Evolutionary conservation across 2,329 filamentous ascomycete species (phyloP).

Genomic region (Teratosphaeria zuluensis): DNA sequence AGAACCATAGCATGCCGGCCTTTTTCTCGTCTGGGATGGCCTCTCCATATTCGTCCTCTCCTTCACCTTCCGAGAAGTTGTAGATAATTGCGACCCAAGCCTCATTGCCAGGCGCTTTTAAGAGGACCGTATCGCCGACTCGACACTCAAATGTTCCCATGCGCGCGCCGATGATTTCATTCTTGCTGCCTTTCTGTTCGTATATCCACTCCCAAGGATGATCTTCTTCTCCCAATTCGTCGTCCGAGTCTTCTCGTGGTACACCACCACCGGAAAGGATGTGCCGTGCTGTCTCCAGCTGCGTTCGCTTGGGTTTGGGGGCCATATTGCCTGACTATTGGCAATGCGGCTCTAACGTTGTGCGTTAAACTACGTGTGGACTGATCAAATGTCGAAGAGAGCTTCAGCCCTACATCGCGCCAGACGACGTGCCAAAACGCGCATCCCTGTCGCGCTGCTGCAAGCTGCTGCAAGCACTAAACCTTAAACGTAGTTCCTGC

Average conservation of each 20-base stretch:
- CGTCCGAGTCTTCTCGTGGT: slow-evolving; percentile 71
- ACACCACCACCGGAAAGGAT: slow-evolving; percentile 53
- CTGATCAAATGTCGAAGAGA: neutral
- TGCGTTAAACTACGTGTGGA: neutral
- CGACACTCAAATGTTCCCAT: slow-evolving; percentile 74
- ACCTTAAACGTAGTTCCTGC: neutral
- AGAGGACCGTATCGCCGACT: slow-evolving; percentile 72
- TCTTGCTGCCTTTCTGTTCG: slow-evolving; percentile 26
- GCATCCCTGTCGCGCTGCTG: neutral
- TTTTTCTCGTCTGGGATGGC: slow-evolving; percentile 46
- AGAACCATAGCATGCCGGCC: slow-evolving; percentile 93
- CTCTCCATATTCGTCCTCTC: slow-evolving; percentile 50
- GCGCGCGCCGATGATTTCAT: slow-evolving; percentile 63
- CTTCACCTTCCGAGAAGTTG: slow-evolving; percentile 64
- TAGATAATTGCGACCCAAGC: slow-evolving; percentile 88
- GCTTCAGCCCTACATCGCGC: neutral
- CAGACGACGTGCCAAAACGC: neutral
- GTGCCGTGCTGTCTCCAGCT: slow-evolving; percentile 38
- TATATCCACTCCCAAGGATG: slow-evolving; percentile 50
- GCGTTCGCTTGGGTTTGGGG: slow-evolving; percentile 31
- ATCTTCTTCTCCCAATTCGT: slow-evolving; percentile 57
- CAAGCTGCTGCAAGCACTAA: neutral
- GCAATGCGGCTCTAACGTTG: neutral
- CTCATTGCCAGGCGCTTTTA: slow-evolving; percentile 74
- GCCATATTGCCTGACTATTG: slow-evolving; percentile 24